These are phyloP conservation scores for Hypoxylon fuscum DNA, from an alignment of 495 filamentous ascomycete species.

Conservation along the genomic window DNA sequence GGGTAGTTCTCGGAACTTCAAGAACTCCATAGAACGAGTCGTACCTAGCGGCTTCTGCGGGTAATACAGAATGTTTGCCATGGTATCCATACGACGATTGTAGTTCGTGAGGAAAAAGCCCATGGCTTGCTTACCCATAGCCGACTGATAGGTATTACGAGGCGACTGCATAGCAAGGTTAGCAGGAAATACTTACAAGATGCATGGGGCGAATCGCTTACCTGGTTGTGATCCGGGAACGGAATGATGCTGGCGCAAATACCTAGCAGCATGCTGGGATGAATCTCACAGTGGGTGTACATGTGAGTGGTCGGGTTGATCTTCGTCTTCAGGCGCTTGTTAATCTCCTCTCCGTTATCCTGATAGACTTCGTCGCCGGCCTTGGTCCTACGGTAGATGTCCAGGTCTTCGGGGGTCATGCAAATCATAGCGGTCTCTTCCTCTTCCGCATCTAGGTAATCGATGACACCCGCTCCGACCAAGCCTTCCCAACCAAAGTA, in stretches of 20 bases:
- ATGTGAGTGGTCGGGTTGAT: slow-evolving; percentile 83
- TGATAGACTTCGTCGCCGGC: slow-evolving; percentile 61
- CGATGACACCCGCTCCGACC: slow-evolving; percentile 80
- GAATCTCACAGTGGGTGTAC: slow-evolving; percentile 98
- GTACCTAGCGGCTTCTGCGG: slow-evolving; percentile 97
- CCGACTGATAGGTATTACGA: slow-evolving; percentile 98
- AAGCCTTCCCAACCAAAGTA: slow-evolving; percentile 90
- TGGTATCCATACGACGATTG: slow-evolving; percentile 95
- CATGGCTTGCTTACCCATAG: slow-evolving; percentile 99
- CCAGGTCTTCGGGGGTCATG: slow-evolving; percentile 96
- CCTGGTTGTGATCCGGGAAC: slow-evolving; percentile 98
- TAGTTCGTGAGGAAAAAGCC: slow-evolving; percentile 98
- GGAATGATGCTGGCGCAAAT: slow-evolving; percentile 99
- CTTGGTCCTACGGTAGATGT: slow-evolving; percentile 64
- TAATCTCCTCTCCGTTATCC: slow-evolving; percentile 52
- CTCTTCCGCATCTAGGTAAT: slow-evolving; percentile 97
- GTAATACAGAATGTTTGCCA: slow-evolving; percentile 99
- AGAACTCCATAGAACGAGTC: slow-evolving; percentile 96
- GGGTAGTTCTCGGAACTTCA: slow-evolving; percentile 96
- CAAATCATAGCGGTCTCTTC: slow-evolving; percentile 99
- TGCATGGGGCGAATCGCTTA: slow-evolving; percentile 39
- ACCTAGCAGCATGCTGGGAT: slow-evolving; percentile 97
- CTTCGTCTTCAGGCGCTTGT: slow-evolving; percentile 85
- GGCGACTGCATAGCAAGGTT: slow-evolving; percentile 68
- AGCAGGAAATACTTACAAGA: slow-evolving; percentile 6